A percentile compares a stretch with the other conserved stretches of the same genome.
Evolutionary conservation across 306 rosid genomes (phyloP).

Genomic region (Vigna angularis): DNA sequence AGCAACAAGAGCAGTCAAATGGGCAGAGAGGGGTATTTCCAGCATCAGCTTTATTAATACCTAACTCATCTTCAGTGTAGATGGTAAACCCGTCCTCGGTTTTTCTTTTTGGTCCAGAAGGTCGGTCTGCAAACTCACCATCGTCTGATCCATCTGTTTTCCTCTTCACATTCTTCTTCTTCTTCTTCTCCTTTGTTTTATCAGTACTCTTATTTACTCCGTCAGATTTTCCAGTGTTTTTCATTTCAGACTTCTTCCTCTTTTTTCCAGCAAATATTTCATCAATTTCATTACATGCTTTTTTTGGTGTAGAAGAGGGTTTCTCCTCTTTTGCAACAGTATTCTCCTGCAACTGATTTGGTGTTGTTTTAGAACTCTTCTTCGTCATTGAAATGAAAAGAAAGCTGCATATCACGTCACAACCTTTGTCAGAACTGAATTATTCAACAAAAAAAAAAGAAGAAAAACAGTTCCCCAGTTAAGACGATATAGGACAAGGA

Average conservation of each 20-base stretch:
- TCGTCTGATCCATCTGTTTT: constrained; percentile 32
- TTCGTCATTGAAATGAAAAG: constrained; percentile 46
- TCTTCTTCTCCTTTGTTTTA: constrained; percentile 57
- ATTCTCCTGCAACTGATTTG: constrained; percentile 44
- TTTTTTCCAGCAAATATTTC: constrained; percentile 71
- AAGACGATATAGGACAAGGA: too few species aligned
- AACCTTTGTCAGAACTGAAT: not conserved
- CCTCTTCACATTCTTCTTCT: constrained; percentile 48
- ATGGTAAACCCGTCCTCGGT: constrained; percentile 66
- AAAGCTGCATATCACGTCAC: constrained; percentile 44
- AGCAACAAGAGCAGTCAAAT: constrained; percentile 91
- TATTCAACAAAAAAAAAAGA: too few species aligned
- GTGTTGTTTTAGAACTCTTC: constrained; percentile 32
- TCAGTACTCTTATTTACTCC: constrained; percentile 38
- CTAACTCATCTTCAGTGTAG: constrained; percentile 77
- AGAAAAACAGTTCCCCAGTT: too few species aligned
- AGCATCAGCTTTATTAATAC: constrained; percentile 61
- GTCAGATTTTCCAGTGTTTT: constrained; percentile 32
- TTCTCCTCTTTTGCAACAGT: constrained; percentile 48
- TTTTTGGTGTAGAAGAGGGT: constrained; percentile 44
- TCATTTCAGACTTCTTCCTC: constrained; percentile 58
- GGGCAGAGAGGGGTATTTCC: constrained; percentile 86
- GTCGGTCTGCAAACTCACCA: constrained; percentile 45
- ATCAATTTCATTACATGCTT: constrained; percentile 64
- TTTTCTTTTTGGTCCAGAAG: constrained; percentile 57